Base-by-base conservation (phyloP, 805 yeast genomes). In the Huiozyma naganishii region DNA sequence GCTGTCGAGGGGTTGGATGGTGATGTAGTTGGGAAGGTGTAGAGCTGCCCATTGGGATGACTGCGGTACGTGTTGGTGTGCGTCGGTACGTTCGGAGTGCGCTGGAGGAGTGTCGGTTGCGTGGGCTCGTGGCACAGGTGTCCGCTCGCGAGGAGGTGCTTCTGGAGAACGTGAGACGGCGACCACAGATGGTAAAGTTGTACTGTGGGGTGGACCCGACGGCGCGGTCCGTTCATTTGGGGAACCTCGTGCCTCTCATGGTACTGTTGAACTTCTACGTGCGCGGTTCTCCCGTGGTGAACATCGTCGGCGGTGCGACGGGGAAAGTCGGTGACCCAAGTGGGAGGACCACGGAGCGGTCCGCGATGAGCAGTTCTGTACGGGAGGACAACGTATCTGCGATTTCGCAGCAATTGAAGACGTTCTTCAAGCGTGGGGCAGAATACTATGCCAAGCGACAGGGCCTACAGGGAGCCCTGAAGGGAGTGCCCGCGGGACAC, bases 121-220 rank as follows among this genome's bases (percentile, higher is more conserved):
- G 66, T 44, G 64, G 64, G 4, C 43, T 62, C 27, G 43, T 62
- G 7, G 48, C 59, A 6, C 64, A 62, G 35, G 48, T 60, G 3
- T 57, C 64, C 13, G 33, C 33, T 5, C 9, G n/a, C 4, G 33
- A 11, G 33, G n/a, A 30, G 11, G 33, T 8, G 11, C 11, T 8
- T 3, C 11, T 30, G 11, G n/a, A 11, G 11, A 30, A 11, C 11
- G 56, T 59, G 39, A 27, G 58, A 13, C 32, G 40, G 7, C 28
- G 45, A 30, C 57, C 55, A 2, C 47, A 47, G 10, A 71, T 69
- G 50, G 53, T 83, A 9, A 78, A 80, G 7, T 62, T 87, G 6
- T 90, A 90, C 62, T 82, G 95, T 61, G 98, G 98, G 8, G 97
- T 96, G 0, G 98, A 92, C 58, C 98, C 98, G 1, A 80, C 95